Evolutionary conservation across 768 basidiomycete genomes (phyloP).

Genomic region (Xerocomellus dryophilus): DNA sequence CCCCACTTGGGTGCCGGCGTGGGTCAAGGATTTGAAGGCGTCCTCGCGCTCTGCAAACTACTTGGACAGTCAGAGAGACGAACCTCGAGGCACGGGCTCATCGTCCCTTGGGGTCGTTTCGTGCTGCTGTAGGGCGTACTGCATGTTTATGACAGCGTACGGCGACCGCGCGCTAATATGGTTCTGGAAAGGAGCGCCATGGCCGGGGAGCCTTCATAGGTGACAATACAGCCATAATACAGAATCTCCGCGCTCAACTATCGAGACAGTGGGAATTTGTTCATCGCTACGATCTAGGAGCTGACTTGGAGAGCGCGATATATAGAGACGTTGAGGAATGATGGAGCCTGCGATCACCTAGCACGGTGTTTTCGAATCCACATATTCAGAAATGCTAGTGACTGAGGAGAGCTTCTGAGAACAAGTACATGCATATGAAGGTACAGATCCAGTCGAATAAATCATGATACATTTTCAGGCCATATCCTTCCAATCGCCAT

Average conservation of each 20-base stretch:
- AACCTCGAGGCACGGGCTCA: constrained; percentile 40
- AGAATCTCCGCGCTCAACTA: constrained; percentile 36
- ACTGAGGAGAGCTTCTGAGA: too few relatives aligned
- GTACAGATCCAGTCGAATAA: too few relatives aligned
- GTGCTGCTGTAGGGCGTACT: constrained; percentile 40
- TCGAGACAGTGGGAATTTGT: constrained; percentile 45
- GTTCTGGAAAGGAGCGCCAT: constrained; percentile 42
- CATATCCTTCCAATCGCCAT: constrained; percentile 66
- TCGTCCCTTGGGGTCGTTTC: background rate
- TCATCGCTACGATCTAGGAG: constrained; percentile 46
- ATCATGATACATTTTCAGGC: background rate
- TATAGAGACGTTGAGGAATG: constrained; percentile 20
- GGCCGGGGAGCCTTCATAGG: constrained; percentile 44
- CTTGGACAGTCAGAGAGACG: constrained; percentile 40
- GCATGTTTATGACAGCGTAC: constrained; percentile 42
- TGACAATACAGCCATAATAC: constrained; percentile 25
- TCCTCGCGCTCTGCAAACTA: constrained; percentile 43
- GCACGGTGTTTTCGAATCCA: background rate
- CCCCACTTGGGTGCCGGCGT: constrained; percentile 59
- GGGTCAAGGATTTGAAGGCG: constrained; percentile 60
- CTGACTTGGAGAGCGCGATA: constrained; percentile 38
- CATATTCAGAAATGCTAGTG: background rate
- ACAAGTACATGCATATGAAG: too few relatives aligned
- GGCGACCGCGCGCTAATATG: constrained; percentile 48
- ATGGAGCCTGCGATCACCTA: background rate